Evolutionary conservation across 768 basidiomycete genomes (phyloP), one percentile per base, ranked within the genome.

Genomic region (Psilocybe cubensis): DNA sequence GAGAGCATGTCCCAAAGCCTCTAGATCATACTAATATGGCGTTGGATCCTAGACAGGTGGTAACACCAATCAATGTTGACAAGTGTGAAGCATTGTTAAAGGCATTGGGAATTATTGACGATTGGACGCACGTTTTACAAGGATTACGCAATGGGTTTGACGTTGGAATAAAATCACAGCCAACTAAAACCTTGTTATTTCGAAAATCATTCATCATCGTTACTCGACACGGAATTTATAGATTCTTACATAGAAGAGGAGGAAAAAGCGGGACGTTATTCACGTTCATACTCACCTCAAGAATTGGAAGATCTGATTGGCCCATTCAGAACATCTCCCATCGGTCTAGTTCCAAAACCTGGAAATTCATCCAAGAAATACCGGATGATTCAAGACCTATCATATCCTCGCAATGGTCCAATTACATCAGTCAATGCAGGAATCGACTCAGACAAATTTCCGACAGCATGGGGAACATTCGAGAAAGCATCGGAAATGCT

Each of bases 381-480:
- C 11, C 54, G 60, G 6, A 56, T 72, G 41, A 66, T 72, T 3
- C 69, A 72, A 42, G 70, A 73, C 40, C 58, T 74, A 2, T 77
- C 74, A 0, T 75, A 54, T 52, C 74, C 72, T 0, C 33, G 65
- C 1, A 50, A 70, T 52, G 31, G 72, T 33, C 66, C 70, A 0
- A 17, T 33, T 0, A 45, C 56, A 0, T 77, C 72, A 0, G 56
- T 77, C 18, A 77, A 77, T 53, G 42, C 69, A 0, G 43, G 49
- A 2, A 70, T 76, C 21, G 35, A 69, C 25, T 64, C 69, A 0
- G 64, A 73, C 59, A 52, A 69, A 18, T 79, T 76, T 49, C 74
- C 72, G 0, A 64, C 60, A 0, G 66, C 51, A 0, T 80, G 79
- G 78, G 75, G 76, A 0, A 72, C 76, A 1, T 79, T 80, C 63